Evolutionary conservation across 2,329 filamentous ascomycete species (phyloP).

Genomic region (Ceratocystis cacaofunesta): DNA sequence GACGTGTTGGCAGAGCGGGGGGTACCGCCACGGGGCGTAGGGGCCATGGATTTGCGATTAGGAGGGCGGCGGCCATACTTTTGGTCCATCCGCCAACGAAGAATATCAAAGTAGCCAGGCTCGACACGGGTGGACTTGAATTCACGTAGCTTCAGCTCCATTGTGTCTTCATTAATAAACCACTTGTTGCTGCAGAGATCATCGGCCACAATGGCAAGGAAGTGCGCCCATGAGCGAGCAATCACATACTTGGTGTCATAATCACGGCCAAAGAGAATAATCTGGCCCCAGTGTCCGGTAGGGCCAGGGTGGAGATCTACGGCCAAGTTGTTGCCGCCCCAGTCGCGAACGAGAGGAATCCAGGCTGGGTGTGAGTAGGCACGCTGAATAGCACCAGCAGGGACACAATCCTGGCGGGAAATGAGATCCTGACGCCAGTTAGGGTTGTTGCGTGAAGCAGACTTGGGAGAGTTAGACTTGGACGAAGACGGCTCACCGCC

Average conservation of each 20-base stretch:
- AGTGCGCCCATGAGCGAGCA: conserved; percentile 77
- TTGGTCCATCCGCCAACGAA: conserved; percentile 90
- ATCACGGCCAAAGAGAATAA: conserved; percentile 92
- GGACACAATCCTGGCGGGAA: conserved; percentile 74
- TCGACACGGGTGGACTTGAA: conserved; percentile 84
- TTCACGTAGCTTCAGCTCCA: conserved; percentile 81
- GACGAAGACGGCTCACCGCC: conserved; percentile 55
- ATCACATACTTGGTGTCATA: conserved; percentile 98
- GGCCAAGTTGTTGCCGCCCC: conserved; percentile 96
- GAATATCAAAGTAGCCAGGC: conserved; percentile 83
- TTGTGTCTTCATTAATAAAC: conserved; percentile 80
- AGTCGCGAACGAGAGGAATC: conserved; percentile 93
- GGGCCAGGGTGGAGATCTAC: conserved; percentile 86
- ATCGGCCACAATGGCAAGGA: conserved; percentile 76
- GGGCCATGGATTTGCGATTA: conserved; percentile 39
- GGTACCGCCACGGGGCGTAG: conserved; percentile 22
- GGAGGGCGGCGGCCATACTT: conserved; percentile 61
- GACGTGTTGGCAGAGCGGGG: conserved; percentile 26
- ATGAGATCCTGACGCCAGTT: conserved; percentile 74
- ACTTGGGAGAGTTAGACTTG: conserved; percentile 26
- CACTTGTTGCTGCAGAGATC: conserved; percentile 82
- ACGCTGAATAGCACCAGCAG: conserved; percentile 73
- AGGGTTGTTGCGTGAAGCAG: conserved; percentile 35
- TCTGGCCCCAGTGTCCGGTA: conserved; percentile 82
- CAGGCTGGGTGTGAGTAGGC: conserved; percentile 86